These are phyloP conservation scores for Fagopyrum esculentum DNA, from an alignment of 148 eudicot species.

Conservation along the genomic window DNA sequence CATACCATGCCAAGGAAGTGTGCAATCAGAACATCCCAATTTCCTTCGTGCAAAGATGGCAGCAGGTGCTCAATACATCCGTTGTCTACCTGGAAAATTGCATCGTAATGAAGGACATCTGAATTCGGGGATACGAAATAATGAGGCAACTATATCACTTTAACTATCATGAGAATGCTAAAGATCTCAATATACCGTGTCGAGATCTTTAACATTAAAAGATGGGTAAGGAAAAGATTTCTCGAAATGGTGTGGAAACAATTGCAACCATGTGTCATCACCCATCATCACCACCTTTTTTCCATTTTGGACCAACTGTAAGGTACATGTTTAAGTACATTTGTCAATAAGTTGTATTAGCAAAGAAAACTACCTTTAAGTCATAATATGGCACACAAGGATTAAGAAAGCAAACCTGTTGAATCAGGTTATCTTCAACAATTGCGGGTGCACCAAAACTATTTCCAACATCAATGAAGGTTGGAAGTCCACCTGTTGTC, in stretches of 20 bases:
- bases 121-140: neutral
- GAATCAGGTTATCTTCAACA: constrained; percentile 81
- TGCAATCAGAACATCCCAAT: constrained; percentile 96
- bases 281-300: constrained; percentile 99
- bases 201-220: constrained; percentile 91
- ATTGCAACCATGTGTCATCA: constrained; percentile 96
- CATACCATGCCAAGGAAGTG: constrained; percentile 99
- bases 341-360: neutral
- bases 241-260: constrained; percentile 87
- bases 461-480: constrained; percentile 94
- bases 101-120: neutral
- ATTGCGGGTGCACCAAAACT: constrained; percentile 99
- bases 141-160: neutral
- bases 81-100: constrained; percentile 61
- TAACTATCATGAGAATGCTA: neutral
- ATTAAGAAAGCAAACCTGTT: constrained; percentile 46
- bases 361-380: neutral
- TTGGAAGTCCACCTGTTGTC: constrained; percentile 99
- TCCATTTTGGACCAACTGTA: constrained; percentile 82
- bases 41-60: constrained; percentile 56
- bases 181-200: constrained; percentile 53
- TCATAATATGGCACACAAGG: neutral
- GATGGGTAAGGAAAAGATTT: constrained; percentile 88
- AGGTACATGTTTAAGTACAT: neutral
- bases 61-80: constrained; percentile 78